Evolutionary conservation across 2,329 filamentous ascomycete genomes (phyloP).

Genomic region (Thielaviopsis musarum): DNA sequence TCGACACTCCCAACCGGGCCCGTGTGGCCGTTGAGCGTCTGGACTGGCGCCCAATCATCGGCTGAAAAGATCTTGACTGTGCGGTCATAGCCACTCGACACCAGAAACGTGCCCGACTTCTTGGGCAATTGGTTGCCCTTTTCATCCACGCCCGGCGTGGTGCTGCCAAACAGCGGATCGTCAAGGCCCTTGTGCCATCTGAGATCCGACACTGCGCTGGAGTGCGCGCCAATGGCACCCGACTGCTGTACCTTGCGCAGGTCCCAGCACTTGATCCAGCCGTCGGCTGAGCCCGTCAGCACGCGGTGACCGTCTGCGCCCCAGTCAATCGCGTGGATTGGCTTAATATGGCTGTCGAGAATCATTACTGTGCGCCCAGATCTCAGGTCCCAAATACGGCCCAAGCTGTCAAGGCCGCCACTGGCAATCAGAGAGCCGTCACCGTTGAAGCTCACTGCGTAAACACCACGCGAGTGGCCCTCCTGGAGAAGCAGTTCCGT

Average conservation of each 20-base stretch:
- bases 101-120: slow-evolving; percentile 81
- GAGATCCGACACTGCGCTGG: slow-evolving; percentile 78
- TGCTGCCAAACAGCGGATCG: slow-evolving; percentile 43
- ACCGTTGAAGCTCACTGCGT: slow-evolving; percentile 72
- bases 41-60: slow-evolving; percentile 85
- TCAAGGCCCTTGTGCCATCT: slow-evolving; percentile 86
- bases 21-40: slow-evolving; percentile 76
- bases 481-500: slow-evolving; percentile 79
- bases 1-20: slow-evolving; percentile 86
- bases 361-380: slow-evolving; percentile 93
- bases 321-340: slow-evolving; percentile 91
- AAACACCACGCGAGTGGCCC: slow-evolving; percentile 87
- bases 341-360: slow-evolving; percentile 71
- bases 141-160: slow-evolving; percentile 42
- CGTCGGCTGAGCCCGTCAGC: slow-evolving; percentile 80
- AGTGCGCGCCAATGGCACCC: slow-evolving; percentile 79
- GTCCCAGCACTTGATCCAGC: slow-evolving; percentile 97
- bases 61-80: slow-evolving; percentile 92
- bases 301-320: slow-evolving; percentile 79
- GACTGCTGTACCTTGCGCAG: slow-evolving; percentile 71
- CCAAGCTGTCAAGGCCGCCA: slow-evolving; percentile 87
- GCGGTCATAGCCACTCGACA: slow-evolving; percentile 82
- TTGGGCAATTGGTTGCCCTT: slow-evolving; percentile 55
- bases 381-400: slow-evolving; percentile 85
- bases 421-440: slow-evolving; percentile 84